These are phyloP conservation scores for Wilcoxina mikolae DNA, from an alignment of 495 filamentous ascomycete species.

Conservation along the genomic window DNA sequence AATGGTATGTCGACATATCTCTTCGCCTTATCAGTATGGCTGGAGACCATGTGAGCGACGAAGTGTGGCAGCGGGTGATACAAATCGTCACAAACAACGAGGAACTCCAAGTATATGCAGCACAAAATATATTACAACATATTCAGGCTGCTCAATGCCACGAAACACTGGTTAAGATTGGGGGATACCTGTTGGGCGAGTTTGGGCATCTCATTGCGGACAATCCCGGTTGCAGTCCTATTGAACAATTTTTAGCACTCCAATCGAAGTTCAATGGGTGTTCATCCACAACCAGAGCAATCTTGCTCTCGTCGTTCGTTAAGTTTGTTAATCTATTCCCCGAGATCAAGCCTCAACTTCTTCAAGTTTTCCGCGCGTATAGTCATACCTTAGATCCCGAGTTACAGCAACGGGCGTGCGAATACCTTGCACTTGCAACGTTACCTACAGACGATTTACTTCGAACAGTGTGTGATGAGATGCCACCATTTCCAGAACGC, in stretches of 20 bases:
- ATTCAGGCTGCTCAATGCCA: slow-evolving; percentile 85
- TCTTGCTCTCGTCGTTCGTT: slow-evolving; percentile 86
- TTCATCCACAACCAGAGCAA: slow-evolving; percentile 76
- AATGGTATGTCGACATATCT: slow-evolving; percentile 99
- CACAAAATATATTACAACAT: slow-evolving; percentile 78
- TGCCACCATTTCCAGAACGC: slow-evolving; percentile 96
- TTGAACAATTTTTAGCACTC: slow-evolving; percentile 91
- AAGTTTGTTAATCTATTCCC: slow-evolving; percentile 98
- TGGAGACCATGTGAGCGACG: slow-evolving; percentile 96
- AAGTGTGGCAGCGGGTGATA: slow-evolving; percentile 98
- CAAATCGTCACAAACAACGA: slow-evolving; percentile 99
- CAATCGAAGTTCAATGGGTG: slow-evolving; percentile 80
- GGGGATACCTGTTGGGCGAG: slow-evolving; percentile 86
- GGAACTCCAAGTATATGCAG: slow-evolving; percentile 90
- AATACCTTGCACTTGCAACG: slow-evolving; percentile 78
- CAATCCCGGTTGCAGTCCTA: slow-evolving; percentile 78
- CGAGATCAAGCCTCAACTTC: slow-evolving; percentile 89
- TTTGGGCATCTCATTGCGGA: slow-evolving; percentile 98
- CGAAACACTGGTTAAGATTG: slow-evolving; percentile 94
- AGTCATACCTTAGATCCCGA: slow-evolving; percentile 92
- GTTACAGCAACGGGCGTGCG: slow-evolving; percentile 88
- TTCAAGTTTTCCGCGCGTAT: slow-evolving; percentile 80
- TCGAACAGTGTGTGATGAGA: slow-evolving; percentile 93
- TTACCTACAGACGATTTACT: slow-evolving; percentile 82
- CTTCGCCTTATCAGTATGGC: slow-evolving; percentile 89